phyloP scores from a whole-genome alignment of 2,329 filamentous ascomycete genomes.

The Stachybotrys chlorohalonatus region DNA sequence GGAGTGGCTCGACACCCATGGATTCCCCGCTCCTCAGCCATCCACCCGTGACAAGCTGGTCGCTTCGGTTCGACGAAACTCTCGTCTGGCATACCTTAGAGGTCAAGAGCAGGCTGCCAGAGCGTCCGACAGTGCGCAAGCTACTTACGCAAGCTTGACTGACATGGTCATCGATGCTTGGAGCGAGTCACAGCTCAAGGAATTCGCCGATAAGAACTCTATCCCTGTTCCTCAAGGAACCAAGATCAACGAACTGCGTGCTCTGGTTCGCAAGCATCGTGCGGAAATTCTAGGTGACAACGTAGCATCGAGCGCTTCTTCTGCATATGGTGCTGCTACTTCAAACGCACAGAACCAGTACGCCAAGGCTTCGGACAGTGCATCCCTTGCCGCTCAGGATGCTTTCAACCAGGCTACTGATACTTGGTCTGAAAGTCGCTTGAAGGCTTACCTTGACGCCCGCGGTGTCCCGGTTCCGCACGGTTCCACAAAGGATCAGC shows the following conservation, averaged over 20 bases:
- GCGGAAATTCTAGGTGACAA: constrained; percentile 62
- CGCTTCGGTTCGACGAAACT: constrained; percentile 82
- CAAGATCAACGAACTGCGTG: constrained; percentile 79
- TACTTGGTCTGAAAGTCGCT: constrained; percentile 65
- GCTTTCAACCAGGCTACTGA: constrained; percentile 55
- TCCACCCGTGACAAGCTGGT: constrained; percentile 79
- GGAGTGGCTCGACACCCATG: constrained; percentile 83
- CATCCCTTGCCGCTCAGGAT: constrained; percentile 51
- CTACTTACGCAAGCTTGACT: constrained; percentile 65
- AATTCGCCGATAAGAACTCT: constrained; percentile 84
- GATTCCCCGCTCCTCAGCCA: constrained; percentile 78
- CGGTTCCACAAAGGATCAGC: constrained; percentile 59
- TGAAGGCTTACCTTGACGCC: constrained; percentile 71
- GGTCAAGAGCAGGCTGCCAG: constrained; percentile 51
- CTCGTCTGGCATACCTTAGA: constrained; percentile 66
- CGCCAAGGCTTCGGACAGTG: constrained; percentile 65
- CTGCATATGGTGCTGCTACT: constrained; percentile 62
- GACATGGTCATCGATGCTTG: constrained; percentile 83
- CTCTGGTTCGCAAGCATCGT: constrained; percentile 81
- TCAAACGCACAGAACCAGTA: constrained; percentile 68
- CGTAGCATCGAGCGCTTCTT: constrained; percentile 44
- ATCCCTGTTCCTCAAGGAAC: constrained; percentile 84
- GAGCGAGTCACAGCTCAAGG: constrained; percentile 83
- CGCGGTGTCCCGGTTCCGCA: constrained; percentile 70
- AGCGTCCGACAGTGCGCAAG: constrained; percentile 55